Base-by-base conservation (phyloP, 2,329 filamentous ascomycete species). In the Truncatella angustata region DNA sequence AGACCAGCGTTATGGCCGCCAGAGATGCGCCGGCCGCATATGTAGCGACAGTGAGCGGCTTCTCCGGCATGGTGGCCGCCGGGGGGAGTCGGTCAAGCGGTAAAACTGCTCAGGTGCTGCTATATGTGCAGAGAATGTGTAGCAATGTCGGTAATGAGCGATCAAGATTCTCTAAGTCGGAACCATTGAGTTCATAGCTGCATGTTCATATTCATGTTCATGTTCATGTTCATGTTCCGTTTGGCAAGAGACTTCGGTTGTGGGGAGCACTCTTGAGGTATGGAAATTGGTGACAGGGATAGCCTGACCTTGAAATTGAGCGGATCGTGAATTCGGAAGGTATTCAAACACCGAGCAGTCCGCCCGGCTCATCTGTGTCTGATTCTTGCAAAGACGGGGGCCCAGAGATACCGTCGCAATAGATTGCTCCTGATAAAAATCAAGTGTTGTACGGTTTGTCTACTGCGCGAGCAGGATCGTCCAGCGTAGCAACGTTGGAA, bases 11-110 rank as follows among this genome's bases (percentile, higher is more conserved):
- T 57, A 96, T 90, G 56, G 94, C 94, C 51, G 94, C 94, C 57
- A 99, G 87, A 50, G 92, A 96, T 55, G 93, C 94, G 62, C 93
- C 93, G 54, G 93, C 94, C 64, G 94, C 94, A 73, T 99, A 99
- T 40, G 90, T 91, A 62, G 91, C 90, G 63, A 94, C 87, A 6
- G 87, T 91, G 54, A 90, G 80, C 51, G 86, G 85, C 75, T 88
- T 91, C 67, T 94, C 89, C 63, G 88, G 89, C 90, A 94, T 93
- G 61, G 51, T 54, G 49, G 39, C 49, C 32, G 47, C 24, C n/a
- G 43, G 43, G 20, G 23, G 36, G 14, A 24, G 14, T 4, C 40
- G 14, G 21, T 12, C 20, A 12, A 26, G 40, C 12, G 20, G 18
- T 4, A 24, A 21, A n/a, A 21, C 40, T 44, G 18, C 44, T 47